Evolutionary conservation across 2,329 filamentous ascomycete genomes (phyloP), one percentile per base, ranked within the genome.

Genomic region (Alternaria ethzedia): DNA sequence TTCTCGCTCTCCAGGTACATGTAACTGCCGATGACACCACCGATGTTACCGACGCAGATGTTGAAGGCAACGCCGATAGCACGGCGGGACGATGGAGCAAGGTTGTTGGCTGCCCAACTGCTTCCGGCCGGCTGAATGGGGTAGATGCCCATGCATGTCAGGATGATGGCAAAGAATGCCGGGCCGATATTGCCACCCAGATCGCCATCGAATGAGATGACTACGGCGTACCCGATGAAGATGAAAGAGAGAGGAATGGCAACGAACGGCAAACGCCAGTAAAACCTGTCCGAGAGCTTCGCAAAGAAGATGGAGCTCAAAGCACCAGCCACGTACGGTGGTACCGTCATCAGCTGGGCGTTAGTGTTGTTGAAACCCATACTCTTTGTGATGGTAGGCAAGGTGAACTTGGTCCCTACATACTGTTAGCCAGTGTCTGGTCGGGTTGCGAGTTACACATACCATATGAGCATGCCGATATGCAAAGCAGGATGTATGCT

Each of bases 121-220:
- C 66, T 73, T 52, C 70, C 70, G 5, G 67, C 71, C 5, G 75
- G 74, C n/a, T 72, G 73, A n/a, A 77, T 69, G 7, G 76, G 75
- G 55, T 78, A 79, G 54, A 78, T 75, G 26, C 82, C 80, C 10
- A 81, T 75, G 28, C 77, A 83, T 0, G 83, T 80, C 5, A 85
- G 68, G 43, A 80, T 82, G 28, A 85, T 79, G 1, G 79, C 82
- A 52, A 84, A 83, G 63, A 83, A 84, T 56, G 80, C 80, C 0
- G 80, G 67, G 0, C 76, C 80, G 17, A 84, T 76, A 56, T 84
- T 83, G 23, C 78, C 63, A 20, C 77, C 64, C 21, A 83, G 79
- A 11, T 81, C 67, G 5, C 70, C 79, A 32, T 79, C 77, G 17
- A 81, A 80, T 2, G 84, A 79, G 12, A 83, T 80, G 12, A 81